Percentiles rank a stretch among this genome's conserved stretches.
phyloP scores from a whole-genome alignment of 139 green algal genomes.

The Closterium sp. region DNA sequence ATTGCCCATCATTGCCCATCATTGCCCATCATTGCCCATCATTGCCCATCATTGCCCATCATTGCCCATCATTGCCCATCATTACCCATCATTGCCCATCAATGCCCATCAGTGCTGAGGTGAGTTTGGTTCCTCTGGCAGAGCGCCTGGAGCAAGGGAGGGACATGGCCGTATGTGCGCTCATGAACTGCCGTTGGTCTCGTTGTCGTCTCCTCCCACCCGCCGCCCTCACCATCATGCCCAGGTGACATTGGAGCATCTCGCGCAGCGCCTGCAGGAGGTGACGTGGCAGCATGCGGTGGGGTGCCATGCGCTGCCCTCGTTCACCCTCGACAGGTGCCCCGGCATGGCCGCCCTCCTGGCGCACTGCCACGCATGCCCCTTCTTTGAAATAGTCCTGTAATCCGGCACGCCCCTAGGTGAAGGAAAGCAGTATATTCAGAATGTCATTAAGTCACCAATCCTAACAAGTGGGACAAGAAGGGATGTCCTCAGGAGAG shows the following conservation, averaged over 20 bases:
- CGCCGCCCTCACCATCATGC: too few relatives aligned
- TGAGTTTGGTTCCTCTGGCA: background rate
- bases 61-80: background rate
- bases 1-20: too few relatives aligned
- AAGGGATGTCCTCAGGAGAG: too few relatives aligned
- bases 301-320: background rate
- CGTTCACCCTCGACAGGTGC: background rate
- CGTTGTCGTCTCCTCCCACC: background rate
- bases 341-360: background rate
- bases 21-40: too few relatives aligned
- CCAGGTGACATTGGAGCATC: background rate
- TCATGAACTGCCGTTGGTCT: background rate
- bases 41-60: too few relatives aligned
- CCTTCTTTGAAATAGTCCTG: background rate
- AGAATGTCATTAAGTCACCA: too few relatives aligned
- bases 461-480: too few relatives aligned
- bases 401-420: too few relatives aligned
- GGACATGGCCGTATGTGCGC: background rate
- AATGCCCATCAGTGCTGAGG: too few relatives aligned
- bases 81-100: too few relatives aligned
- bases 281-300: background rate
- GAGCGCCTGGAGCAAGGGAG: background rate
- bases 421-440: too few relatives aligned
- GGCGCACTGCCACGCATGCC: background rate
- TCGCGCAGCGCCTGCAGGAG: background rate